Evolutionary conservation across 306 rosid species (phyloP).

Genomic region (Quercus bicolor): DNA sequence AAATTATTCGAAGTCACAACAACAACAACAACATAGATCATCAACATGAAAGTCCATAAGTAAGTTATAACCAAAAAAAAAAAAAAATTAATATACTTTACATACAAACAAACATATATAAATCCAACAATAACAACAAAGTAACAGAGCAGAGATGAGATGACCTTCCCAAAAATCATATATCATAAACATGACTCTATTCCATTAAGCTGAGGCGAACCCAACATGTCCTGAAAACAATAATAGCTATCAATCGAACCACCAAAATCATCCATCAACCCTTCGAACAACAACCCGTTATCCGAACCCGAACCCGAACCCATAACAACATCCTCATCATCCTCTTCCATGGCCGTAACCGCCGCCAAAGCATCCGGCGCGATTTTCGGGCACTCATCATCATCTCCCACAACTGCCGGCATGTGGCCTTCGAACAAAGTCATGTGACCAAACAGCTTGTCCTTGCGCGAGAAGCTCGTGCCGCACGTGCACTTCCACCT

Average conservation of each 20-base stretch:
- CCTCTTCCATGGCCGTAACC: conserved; percentile 27
- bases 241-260: conserved; percentile 35
- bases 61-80: neutral
- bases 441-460: conserved; percentile 76
- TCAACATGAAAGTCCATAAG: neutral
- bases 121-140: neutral
- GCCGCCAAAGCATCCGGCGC: neutral
- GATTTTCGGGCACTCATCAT: conserved; percentile 30
- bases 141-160: neutral
- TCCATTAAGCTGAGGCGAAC: conserved; percentile 8
- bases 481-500: conserved; percentile 86
- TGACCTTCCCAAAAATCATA: neutral
- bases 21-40: neutral
- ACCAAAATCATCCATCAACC: conserved; percentile 46
- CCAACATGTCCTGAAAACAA: conserved; percentile 34
- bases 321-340: neutral
- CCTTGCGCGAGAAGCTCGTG: conserved; percentile 77
- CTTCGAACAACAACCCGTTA: conserved; percentile 34
- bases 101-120: neutral
- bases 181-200: neutral
- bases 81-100: neutral
- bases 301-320: conserved; percentile 4
- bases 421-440: conserved; percentile 80
- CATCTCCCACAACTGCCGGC: conserved; percentile 59
- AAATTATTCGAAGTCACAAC: neutral